Base-by-base conservation (phyloP, 1,139 yeast species). In the Kodamaea arcana region DNA sequence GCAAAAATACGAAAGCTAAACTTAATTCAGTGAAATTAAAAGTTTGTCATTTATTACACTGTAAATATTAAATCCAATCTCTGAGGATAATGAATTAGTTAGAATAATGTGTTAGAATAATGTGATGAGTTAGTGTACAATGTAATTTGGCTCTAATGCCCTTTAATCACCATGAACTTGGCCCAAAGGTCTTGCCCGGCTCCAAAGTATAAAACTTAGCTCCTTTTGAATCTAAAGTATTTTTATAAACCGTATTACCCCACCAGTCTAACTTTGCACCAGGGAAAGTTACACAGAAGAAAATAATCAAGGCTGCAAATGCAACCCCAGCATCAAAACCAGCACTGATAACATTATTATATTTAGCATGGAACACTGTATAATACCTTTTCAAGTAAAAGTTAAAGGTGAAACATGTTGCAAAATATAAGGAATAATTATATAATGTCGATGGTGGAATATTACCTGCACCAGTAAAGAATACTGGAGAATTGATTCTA, bases 381-480 rank as follows among this genome's bases (percentile, higher is more conserved):
- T 68, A 72, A 43, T 59, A 60, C 32, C 71, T 63, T 46, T 72
- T 73, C 41, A 77, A 52, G 54, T 60, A 68, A 56, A 59, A 75
- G 34, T 74, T 75, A 54, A 76, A 78, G n/a, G 62, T 42, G 33
- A 74, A 60, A 26, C 81, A 77, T 22, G 73, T 71, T 3, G 61
- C 54, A 37, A 72, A 65, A 50, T 66, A 74, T 22, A 46, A 39
- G 31, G 67, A 67, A 50, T 70, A 72, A 44, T 69, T 73, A 48
- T 65, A 68, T 23, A 75, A 68, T 4, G 78, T 70, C 2, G 78
- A 77, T 2, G 82, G 80, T 1, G 81, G 80, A 37, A 72, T 63
- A 37, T 58, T 55, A 3, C 71, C 72, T 2, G 75, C 56, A 8
- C 77, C 75, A 13, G 69, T 63, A 52, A 75, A 72, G 41, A 75